Percentiles rank a stretch among this genome's conserved stretches.
phyloP scores from a whole-genome alignment of 495 filamentous ascomycete species.

The Daldinia decipiens region DNA sequence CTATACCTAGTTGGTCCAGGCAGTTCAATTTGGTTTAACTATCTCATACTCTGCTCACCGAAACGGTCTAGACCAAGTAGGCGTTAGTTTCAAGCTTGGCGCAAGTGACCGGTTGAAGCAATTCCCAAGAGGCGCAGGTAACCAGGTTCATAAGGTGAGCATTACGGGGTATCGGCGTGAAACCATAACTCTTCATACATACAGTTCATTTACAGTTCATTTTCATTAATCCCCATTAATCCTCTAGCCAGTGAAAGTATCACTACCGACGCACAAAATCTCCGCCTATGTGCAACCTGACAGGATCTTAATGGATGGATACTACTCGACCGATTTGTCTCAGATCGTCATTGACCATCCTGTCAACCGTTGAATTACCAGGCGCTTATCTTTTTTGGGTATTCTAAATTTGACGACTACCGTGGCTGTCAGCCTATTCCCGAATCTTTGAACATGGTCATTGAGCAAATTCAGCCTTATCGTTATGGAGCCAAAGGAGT shows the following conservation, averaged over 20 bases:
- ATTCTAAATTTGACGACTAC: conserved; percentile 9
- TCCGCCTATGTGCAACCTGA: conserved; percentile 27
- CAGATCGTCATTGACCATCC: conserved; percentile 34
- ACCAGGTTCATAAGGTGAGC: conserved; percentile 15
- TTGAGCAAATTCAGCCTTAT: conserved; percentile 42
- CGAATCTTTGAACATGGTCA: background rate
- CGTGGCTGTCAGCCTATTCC: conserved; percentile 31
- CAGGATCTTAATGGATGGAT: conserved; percentile 34
- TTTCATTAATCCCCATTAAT: conserved; percentile 5
- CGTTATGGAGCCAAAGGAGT: conserved; percentile 30
- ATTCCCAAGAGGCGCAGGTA: conserved; percentile 36
- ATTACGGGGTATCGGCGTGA: conserved; percentile 13
- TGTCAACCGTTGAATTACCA: conserved; percentile 4
- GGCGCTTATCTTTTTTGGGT: conserved; percentile 21
- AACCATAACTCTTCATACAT: conserved; percentile 32
- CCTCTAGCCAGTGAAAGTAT: conserved; percentile 6
- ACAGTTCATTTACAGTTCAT: background rate
- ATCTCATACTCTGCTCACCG: conserved; percentile 1
- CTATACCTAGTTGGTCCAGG: background rate
- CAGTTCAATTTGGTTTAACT: background rate
- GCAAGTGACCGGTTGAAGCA: conserved; percentile 15
- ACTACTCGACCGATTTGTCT: conserved; percentile 35
- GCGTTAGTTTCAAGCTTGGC: conserved; percentile 18
- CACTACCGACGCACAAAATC: conserved; percentile 24
- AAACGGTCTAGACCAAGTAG: background rate